Evolutionary conservation across 2,329 filamentous ascomycete genomes (phyloP).

Genomic region (Cadophora luteo-olivacea): DNA sequence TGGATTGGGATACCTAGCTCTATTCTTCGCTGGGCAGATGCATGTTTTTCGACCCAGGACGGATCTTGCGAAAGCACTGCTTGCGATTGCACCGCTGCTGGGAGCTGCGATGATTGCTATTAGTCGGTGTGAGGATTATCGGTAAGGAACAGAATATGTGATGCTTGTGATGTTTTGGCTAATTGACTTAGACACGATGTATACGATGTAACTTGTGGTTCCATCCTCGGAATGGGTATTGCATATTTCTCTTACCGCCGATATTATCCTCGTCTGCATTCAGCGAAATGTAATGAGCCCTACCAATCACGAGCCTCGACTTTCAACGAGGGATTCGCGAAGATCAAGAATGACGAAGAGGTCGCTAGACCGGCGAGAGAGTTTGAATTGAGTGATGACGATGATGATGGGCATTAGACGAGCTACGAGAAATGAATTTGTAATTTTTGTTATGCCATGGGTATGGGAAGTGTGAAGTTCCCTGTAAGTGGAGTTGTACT

Average conservation of each 20-base stretch:
- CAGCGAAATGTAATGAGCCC: slow-evolving; percentile 61
- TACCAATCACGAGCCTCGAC: slow-evolving; percentile 50
- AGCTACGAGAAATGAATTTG: slow-evolving; percentile 6
- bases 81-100: slow-evolving; percentile 64
- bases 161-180: neutral
- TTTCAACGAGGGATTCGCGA: slow-evolving; percentile 44
- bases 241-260: slow-evolving; percentile 71
- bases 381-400: slow-evolving; percentile 36
- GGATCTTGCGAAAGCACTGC: slow-evolving; percentile 61
- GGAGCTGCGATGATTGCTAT: slow-evolving; percentile 73
- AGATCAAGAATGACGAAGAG: slow-evolving; percentile 44
- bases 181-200: slow-evolving; percentile 60
- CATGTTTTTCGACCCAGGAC: slow-evolving; percentile 55
- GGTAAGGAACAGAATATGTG: slow-evolving; percentile 42
- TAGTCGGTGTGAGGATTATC: slow-evolving; percentile 72
- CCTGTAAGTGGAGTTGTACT: neutral
- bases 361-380: slow-evolving; percentile 31
- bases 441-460: neutral
- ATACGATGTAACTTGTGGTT: slow-evolving; percentile 70
- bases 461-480: neutral
- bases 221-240: slow-evolving; percentile 63
- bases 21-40: slow-evolving; percentile 73
- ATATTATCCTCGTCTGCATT: slow-evolving; percentile 65
- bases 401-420: slow-evolving; percentile 31
- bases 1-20: slow-evolving; percentile 75